A percentile compares a stretch with the other conserved stretches of the same genome.
These are phyloP conservation scores for Crepidotus variabilis DNA, from an alignment of 768 basidiomycete genomes.

Conservation along the genomic window DNA sequence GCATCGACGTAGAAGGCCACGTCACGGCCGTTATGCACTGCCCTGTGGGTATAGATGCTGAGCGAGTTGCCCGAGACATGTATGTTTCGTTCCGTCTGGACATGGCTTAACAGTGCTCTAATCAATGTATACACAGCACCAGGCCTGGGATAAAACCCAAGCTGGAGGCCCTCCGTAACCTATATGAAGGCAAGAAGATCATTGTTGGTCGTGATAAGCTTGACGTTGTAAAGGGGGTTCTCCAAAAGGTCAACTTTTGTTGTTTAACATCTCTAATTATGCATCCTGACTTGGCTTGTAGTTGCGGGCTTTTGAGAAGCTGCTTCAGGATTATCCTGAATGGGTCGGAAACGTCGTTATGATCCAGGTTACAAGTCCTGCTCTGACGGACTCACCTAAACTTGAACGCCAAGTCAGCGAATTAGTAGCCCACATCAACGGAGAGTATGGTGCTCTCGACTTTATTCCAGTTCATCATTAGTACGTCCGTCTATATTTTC, in stretches of 20 bases:
- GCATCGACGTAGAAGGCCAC: slow-evolving; percentile 86
- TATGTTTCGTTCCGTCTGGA: slow-evolving; percentile 27
- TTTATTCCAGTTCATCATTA: slow-evolving; percentile 98
- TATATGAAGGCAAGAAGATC: slow-evolving; percentile 98
- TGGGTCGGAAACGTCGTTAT: slow-evolving; percentile 90
- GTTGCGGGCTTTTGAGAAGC: slow-evolving; percentile 94
- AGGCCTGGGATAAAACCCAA: slow-evolving; percentile 88
- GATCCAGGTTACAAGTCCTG: slow-evolving; percentile 92
- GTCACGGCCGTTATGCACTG: slow-evolving; percentile 83
- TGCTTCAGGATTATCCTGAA: slow-evolving; percentile 89
- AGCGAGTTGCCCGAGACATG: slow-evolving; percentile 81
- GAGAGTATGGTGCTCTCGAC: slow-evolving; percentile 89
- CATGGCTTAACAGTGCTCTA: neutral
- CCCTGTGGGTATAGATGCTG: slow-evolving; percentile 94
- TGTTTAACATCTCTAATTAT: neutral
- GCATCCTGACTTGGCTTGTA: slow-evolving; percentile 22
- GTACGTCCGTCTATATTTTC: slow-evolving; percentile 40
- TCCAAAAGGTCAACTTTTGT: slow-evolving; percentile 76
- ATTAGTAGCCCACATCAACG: slow-evolving; percentile 92
- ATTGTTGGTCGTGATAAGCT: slow-evolving; percentile 97
- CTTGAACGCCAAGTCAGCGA: slow-evolving; percentile 93
- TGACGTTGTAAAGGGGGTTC: slow-evolving; percentile 96
- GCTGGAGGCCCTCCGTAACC: slow-evolving; percentile 71
- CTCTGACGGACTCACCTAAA: slow-evolving; percentile 88
- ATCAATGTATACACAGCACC: slow-evolving; percentile 33